Evolutionary conservation across 116 monocot genomes (phyloP).

Genomic region (Posidonia oceanica): DNA sequence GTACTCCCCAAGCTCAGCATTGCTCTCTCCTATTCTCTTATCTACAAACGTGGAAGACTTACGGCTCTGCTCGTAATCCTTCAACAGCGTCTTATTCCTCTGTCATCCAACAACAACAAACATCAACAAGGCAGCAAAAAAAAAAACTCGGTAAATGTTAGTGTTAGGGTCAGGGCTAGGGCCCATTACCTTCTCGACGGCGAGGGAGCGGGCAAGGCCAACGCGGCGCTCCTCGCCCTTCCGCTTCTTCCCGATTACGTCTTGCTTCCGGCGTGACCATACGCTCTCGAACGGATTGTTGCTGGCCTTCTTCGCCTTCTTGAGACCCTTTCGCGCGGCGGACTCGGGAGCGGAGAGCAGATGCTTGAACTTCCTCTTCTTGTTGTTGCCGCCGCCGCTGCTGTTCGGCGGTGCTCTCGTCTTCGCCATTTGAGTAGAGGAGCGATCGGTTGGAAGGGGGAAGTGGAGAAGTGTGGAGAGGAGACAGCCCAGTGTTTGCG

Average conservation of each 20-base stretch:
- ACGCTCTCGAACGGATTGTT: constrained; percentile 80
- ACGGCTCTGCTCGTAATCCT: constrained; percentile 65
- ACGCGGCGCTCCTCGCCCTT: constrained; percentile 66
- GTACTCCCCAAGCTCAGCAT: constrained; percentile 63
- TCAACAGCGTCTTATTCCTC: constrained; percentile 76
- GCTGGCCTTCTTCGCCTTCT: neutral
- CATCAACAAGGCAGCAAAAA: neutral
- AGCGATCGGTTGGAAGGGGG: too few relatives aligned
- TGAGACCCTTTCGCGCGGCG: constrained; percentile 36
- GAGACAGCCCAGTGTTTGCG: too few relatives aligned
- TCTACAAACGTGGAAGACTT: constrained; percentile 76
- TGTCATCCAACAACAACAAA: constrained; percentile 13
- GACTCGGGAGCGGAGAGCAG: constrained; percentile 34
- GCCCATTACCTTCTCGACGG: constrained; percentile 51
- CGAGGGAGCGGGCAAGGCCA: constrained; percentile 49
- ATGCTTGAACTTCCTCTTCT: constrained; percentile 40
- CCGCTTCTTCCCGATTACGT: constrained; percentile 55
- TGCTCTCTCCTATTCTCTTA: constrained; percentile 70
- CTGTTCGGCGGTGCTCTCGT: constrained; percentile 4
- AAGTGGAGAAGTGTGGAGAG: too few relatives aligned
- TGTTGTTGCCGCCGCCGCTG: constrained; percentile 12
- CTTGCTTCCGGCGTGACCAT: constrained; percentile 73
- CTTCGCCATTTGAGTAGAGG: constrained; percentile 39
- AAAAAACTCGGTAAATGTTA: too few relatives aligned
- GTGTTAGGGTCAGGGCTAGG: too few relatives aligned